Percentiles rank a stretch among this genome's conserved stretches.
Conservation (phyloP, 345 rosid species). For the Passiflora organensis region DNA sequence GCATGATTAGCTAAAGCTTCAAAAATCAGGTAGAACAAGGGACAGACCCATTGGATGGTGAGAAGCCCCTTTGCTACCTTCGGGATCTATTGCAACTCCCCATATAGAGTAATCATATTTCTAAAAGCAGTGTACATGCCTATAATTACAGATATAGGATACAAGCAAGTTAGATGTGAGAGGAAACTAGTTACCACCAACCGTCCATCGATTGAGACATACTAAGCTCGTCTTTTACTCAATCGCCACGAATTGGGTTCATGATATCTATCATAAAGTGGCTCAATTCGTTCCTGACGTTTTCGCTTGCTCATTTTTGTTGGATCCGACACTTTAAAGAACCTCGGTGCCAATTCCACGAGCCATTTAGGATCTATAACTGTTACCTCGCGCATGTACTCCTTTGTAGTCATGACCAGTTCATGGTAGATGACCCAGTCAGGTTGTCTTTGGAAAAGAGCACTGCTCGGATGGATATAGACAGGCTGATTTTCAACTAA, state of each 20-base stretch:
- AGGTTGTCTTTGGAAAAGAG: constrained; percentile 88
- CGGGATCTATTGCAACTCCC: too few species aligned
- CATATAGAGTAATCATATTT: too few species aligned
- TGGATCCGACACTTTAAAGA: constrained; percentile 82
- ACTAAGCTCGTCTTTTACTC: constrained; percentile 74
- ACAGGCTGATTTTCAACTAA: constrained; percentile 83
- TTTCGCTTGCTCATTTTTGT: constrained; percentile 89
- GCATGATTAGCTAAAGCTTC: too few species aligned
- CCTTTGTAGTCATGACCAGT: constrained; percentile 89
- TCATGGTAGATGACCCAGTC: constrained; percentile 96
- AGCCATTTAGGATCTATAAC: constrained; percentile 92
- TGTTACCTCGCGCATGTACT: constrained; percentile 86
- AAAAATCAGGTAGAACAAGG: too few species aligned
- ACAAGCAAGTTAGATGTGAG: too few species aligned
- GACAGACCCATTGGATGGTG: too few species aligned
- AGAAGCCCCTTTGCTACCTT: too few species aligned
- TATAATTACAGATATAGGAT: too few species aligned
- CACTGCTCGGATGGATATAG: constrained; percentile 85
- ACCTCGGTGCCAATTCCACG: constrained; percentile 81
- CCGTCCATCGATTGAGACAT: too few species aligned
- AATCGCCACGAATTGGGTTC: constrained; percentile 92
- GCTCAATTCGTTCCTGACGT: constrained; percentile 81
- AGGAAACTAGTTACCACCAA: too few species aligned
- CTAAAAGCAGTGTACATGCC: too few species aligned
- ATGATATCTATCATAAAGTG: constrained; percentile 79